Evolutionary conservation across 805 yeast species (phyloP).

Genomic region (Wickerhamomyces ciferrii): DNA sequence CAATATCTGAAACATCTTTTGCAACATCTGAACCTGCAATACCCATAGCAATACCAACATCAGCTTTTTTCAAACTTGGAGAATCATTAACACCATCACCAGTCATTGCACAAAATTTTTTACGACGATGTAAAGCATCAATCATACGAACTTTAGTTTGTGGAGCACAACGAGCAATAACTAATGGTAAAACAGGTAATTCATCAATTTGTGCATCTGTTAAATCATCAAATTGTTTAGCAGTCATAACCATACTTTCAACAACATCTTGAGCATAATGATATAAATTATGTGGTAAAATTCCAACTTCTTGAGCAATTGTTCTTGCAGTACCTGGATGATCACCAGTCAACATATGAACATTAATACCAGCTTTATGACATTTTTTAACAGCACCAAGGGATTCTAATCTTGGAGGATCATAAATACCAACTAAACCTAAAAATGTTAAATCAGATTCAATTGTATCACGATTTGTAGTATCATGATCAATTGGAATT

Average conservation of each 20-base stretch:
- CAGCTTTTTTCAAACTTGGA: slow-evolving; percentile 70
- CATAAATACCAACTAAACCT: slow-evolving; percentile 75
- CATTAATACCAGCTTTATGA: slow-evolving; percentile 72
- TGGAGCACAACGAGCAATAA: slow-evolving; percentile 80
- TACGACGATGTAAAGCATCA: slow-evolving; percentile 64
- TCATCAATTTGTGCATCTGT: slow-evolving; percentile 56
- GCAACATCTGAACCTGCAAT: slow-evolving; percentile 79
- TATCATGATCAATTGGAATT: slow-evolving; percentile 25
- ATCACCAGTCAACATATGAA: slow-evolving; percentile 81
- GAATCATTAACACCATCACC: slow-evolving; percentile 85
- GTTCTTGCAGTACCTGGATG: slow-evolving; percentile 76
- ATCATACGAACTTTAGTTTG: slow-evolving; percentile 78
- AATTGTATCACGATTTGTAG: slow-evolving; percentile 35
- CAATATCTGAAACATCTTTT: slow-evolving; percentile 78
- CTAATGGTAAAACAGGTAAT: slow-evolving; percentile 65
- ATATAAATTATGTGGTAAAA: slow-evolving; percentile 55
- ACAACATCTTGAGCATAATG: slow-evolving; percentile 53
- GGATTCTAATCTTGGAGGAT: slow-evolving; percentile 73
- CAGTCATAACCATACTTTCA: slow-evolving; percentile 70
- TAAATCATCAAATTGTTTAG: slow-evolving; percentile 61
- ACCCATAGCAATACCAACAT: slow-evolving; percentile 85
- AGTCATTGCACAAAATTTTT: slow-evolving; percentile 71
- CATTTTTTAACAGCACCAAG: slow-evolving; percentile 59
- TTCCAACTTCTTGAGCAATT: slow-evolving; percentile 79
- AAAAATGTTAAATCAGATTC: slow-evolving; percentile 52